phyloP scores from a whole-genome alignment of 2,329 filamentous ascomycete species.

The Pseudofabraea citricarpa region DNA sequence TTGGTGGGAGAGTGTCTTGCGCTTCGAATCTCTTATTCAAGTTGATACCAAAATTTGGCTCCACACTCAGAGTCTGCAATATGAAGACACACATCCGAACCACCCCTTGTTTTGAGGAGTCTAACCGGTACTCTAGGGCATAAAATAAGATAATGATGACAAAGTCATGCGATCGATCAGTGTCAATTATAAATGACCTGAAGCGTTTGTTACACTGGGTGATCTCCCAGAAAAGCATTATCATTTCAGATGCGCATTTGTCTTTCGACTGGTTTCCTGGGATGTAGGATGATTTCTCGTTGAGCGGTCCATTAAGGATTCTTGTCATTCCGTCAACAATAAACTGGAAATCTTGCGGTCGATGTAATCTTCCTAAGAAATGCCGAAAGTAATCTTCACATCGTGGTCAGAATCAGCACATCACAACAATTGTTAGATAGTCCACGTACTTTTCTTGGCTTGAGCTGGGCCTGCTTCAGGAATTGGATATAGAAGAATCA shows the following conservation, averaged over 20 bases:
- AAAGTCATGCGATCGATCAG: conserved; percentile 88
- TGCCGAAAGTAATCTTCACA: conserved; percentile 77
- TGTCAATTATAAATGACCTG: conserved; percentile 94
- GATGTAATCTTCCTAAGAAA: conserved; percentile 73
- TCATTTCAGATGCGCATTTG: conserved; percentile 89
- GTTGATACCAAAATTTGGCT: conserved; percentile 83
- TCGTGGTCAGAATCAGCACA: conserved; percentile 5
- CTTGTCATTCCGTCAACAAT: conserved; percentile 91
- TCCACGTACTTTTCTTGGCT: conserved; percentile 59
- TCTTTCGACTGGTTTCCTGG: conserved; percentile 76
- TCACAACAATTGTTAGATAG: not conserved
- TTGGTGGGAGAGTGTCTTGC: conserved; percentile 79
- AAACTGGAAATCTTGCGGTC: conserved; percentile 96
- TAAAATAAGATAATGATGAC: conserved; percentile 88
- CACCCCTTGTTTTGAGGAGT: conserved; percentile 82
- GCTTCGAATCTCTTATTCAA: conserved; percentile 85
- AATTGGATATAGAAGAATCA: conserved; percentile 80
- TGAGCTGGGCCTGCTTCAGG: conserved; percentile 65
- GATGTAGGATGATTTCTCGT: conserved; percentile 82
- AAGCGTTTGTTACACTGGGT: conserved; percentile 98
- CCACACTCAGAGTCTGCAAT: conserved; percentile 89
- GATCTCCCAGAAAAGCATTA: conserved; percentile 96
- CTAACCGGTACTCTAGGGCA: conserved; percentile 81
- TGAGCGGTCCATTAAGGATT: conserved; percentile 87
- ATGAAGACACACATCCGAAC: conserved; percentile 98